These are phyloP conservation scores for Balakata baccata DNA, from an alignment of 345 rosid genomes.

Conservation along the genomic window DNA sequence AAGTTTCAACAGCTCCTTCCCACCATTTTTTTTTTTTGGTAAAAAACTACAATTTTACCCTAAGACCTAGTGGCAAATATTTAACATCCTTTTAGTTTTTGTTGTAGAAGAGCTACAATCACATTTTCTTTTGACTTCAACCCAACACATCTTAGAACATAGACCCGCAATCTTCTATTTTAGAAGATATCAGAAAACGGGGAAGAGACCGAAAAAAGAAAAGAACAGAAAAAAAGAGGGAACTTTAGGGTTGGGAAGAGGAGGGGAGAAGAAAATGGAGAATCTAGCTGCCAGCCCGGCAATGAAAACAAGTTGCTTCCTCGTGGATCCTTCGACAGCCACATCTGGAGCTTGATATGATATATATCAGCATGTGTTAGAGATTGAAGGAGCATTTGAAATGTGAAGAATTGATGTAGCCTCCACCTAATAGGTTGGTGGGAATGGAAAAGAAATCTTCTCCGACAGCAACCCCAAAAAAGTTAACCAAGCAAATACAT, in stretches of 20 bases:
- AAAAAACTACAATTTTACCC: too few relatives aligned
- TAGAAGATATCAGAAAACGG: slow-evolving; percentile 26
- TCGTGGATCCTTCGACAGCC: slow-evolving; percentile 39
- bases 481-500: slow-evolving; percentile 30
- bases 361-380: slow-evolving; percentile 25
- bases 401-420: slow-evolving; percentile 30
- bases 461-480: slow-evolving; percentile 45
- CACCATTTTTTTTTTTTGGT: too few relatives aligned
- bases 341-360: slow-evolving; percentile 18
- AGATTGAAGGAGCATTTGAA: slow-evolving; percentile 30
- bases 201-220: background rate
- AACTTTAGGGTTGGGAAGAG: slow-evolving; percentile 13
- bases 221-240: background rate
- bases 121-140: slow-evolving; percentile 45
- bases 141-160: slow-evolving; percentile 43
- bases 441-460: slow-evolving; percentile 44
- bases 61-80: slow-evolving; percentile 42
- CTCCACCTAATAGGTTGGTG: slow-evolving; percentile 39
- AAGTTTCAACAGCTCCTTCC: slow-evolving; percentile 33
- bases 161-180: slow-evolving; percentile 43
- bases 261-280: slow-evolving; percentile 11
- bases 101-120: slow-evolving; percentile 59
- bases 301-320: slow-evolving; percentile 40
- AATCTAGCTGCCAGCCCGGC: slow-evolving; percentile 43
- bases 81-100: slow-evolving; percentile 41